A percentile compares a stretch with the other conserved stretches of the same genome.
Evolutionary conservation across 352 stramenopile species (phyloP).

Genomic region (Proteromonas lacertae): DNA sequence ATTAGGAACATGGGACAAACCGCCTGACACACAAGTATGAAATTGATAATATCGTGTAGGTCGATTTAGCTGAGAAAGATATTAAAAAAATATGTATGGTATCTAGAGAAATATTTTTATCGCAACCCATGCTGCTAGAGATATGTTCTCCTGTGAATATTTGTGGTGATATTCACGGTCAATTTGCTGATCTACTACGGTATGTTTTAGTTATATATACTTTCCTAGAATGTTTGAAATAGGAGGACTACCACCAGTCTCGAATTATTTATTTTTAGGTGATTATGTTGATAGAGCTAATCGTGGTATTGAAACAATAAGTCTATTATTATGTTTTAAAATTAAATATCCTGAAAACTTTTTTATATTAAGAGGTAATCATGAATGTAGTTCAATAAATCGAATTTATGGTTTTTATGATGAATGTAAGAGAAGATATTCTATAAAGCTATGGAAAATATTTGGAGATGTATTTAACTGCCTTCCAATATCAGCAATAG

Average conservation of each 20-base stretch:
- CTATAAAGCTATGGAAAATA: conserved; percentile 54
- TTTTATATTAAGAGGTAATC: conserved; percentile 83
- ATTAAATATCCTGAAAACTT: conserved; percentile 92
- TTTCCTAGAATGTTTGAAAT: conserved; percentile 58
- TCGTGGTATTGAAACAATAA: conserved; percentile 85
- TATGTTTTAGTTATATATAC: no score
- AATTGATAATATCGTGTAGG: no score
- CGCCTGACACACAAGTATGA: no score
- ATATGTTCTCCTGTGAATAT: conserved; percentile 76
- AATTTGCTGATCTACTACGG: conserved; percentile 45
- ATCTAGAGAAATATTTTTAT: conserved; percentile 11
- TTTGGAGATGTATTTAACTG: conserved; percentile 96
- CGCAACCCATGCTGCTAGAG: conserved; percentile 67
- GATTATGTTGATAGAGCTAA: no score
- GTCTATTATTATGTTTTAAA: conserved; percentile 83
- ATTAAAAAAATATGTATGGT: background rate
- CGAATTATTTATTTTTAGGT: conserved; percentile 20
- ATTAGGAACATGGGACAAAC: no score
- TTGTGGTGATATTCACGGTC: conserved; percentile 48
- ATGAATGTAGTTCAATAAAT: conserved; percentile 91
- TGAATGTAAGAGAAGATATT: conserved; percentile 52
- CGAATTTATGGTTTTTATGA: no score
- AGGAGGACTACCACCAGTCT: conserved; percentile 35
- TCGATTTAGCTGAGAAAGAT: conserved; percentile 7
- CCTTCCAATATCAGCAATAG: conserved; percentile 66